Percentiles rank a stretch among this genome's conserved stretches.
phyloP scores from a whole-genome alignment of 305 asterid species.

The Rubia balearica region DNA sequence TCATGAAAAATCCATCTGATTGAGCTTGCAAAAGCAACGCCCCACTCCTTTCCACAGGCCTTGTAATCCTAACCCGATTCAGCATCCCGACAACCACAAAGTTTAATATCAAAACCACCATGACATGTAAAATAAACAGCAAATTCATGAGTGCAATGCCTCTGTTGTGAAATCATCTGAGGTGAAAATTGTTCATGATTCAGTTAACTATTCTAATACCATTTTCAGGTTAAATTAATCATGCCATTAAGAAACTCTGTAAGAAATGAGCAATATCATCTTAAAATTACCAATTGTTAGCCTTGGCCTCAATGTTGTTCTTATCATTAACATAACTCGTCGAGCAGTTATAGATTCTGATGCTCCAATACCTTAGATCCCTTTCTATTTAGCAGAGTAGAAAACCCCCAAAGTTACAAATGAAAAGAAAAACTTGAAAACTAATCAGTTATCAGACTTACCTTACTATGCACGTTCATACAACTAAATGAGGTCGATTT shows the following conservation, averaged over 20 bases:
- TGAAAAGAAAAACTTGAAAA: not conserved
- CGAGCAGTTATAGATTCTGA: constrained; percentile 80
- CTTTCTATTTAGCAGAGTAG: constrained; percentile 43
- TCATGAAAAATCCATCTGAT: not conserved
- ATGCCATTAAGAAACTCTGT: not conserved
- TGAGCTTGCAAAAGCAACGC: not conserved
- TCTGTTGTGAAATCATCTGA: constrained; percentile 17
- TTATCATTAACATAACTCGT: constrained; percentile 71
- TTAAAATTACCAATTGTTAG: constrained; percentile 60
- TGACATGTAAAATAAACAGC: constrained; percentile 41
- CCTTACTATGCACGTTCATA: constrained; percentile 93
- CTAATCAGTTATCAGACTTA: constrained; percentile 20
- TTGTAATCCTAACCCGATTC: constrained; percentile 19
- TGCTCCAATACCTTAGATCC: constrained; percentile 76
- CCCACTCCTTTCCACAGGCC: not conserved
- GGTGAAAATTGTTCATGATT: not conserved
- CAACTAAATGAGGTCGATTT: constrained; percentile 81
- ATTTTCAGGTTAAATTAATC: not conserved
- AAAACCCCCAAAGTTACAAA: too few relatives aligned
- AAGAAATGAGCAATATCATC: constrained; percentile 4
- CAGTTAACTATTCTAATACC: not conserved
- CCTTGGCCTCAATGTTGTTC: constrained; percentile 56
- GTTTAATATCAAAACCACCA: constrained; percentile 32
- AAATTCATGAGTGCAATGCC: constrained; percentile 58
- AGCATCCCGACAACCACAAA: constrained; percentile 36